phyloP scores from a whole-genome alignment of 768 basidiomycete species.

The Phlebiopsis gigantea region DNA sequence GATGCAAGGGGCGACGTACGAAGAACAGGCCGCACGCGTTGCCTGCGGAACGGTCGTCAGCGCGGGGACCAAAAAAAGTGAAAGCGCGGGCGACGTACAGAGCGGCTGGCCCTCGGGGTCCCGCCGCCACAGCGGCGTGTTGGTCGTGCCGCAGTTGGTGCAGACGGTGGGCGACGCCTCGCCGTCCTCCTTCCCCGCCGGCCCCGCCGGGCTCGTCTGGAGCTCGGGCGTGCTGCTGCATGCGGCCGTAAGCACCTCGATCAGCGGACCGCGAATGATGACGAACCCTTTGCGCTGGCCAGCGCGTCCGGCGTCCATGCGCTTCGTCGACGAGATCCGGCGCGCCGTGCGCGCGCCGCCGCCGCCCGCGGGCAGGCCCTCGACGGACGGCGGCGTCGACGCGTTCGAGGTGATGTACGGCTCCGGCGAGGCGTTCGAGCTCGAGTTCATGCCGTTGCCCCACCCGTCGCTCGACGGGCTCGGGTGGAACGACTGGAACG shows the following conservation, averaged over 20 bases:
- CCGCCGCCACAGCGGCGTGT: constrained; percentile 89
- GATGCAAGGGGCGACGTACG: constrained; percentile 42
- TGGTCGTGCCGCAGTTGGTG: constrained; percentile 93
- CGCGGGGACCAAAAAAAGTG: neutral
- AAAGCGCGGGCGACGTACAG: constrained; percentile 44
- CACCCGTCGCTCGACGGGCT: constrained; percentile 83
- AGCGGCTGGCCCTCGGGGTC: constrained; percentile 92
- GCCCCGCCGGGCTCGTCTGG: constrained; percentile 25
- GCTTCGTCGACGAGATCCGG: constrained; percentile 65
- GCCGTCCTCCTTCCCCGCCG: constrained; percentile 52
- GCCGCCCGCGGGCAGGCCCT: constrained; percentile 30
- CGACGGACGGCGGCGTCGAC: constrained; percentile 67
- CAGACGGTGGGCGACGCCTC: constrained; percentile 78
- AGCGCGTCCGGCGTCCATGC: constrained; percentile 39
- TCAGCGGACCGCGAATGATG: neutral
- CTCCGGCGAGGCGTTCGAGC: constrained; percentile 71
- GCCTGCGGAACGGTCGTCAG: constrained; percentile 38
- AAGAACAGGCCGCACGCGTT: constrained; percentile 93
- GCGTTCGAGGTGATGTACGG: constrained; percentile 65
- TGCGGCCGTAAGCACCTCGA: neutral
- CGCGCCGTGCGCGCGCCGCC: constrained; percentile 32
- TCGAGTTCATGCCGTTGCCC: constrained; percentile 63
- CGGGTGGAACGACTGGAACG: constrained; percentile 53
- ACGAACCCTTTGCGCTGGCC: constrained; percentile 43
- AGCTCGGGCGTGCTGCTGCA: constrained; percentile 64